phyloP scores from a whole-genome alignment of 2,329 filamentous ascomycete genomes.

The Aspergillus niger region DNA sequence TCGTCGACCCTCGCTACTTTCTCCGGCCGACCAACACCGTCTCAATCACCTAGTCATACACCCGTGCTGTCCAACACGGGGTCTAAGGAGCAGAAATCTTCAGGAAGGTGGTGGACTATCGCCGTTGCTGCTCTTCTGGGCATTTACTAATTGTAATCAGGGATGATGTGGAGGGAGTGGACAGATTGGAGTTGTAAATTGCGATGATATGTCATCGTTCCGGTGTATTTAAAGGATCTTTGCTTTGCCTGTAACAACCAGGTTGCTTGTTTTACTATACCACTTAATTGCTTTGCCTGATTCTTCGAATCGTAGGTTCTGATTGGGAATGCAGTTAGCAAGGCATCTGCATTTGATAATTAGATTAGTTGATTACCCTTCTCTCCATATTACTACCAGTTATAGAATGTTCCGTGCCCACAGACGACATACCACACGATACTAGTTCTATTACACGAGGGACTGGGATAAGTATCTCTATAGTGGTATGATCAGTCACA shows the following conservation, averaged over 20 bases:
- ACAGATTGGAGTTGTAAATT: background rate
- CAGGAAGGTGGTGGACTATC: slow-evolving; percentile 7
- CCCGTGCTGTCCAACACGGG: slow-evolving; percentile 5
- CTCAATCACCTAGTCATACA: background rate
- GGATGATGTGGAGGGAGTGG: background rate
- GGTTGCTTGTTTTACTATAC: background rate
- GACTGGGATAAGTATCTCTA: no score
- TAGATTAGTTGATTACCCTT: no score
- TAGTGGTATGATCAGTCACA: no score
- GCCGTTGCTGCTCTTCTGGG: slow-evolving; percentile 10
- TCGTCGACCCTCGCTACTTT: slow-evolving; percentile 21
- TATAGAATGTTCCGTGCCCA: no score
- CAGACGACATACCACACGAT: no score
- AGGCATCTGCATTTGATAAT: no score
- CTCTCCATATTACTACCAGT: no score
- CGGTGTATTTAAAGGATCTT: background rate
- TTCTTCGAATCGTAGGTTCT: no score
- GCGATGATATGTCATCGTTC: background rate
- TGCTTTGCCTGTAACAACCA: background rate
- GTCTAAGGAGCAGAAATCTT: background rate
- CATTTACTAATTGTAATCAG: background rate
- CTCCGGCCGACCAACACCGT: slow-evolving; percentile 17
- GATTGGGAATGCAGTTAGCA: no score
- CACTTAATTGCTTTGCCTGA: no score
- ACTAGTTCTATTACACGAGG: no score